These are phyloP conservation scores for Mycena albidolilacea DNA, from an alignment of 768 basidiomycete species.

Conservation along the genomic window DNA sequence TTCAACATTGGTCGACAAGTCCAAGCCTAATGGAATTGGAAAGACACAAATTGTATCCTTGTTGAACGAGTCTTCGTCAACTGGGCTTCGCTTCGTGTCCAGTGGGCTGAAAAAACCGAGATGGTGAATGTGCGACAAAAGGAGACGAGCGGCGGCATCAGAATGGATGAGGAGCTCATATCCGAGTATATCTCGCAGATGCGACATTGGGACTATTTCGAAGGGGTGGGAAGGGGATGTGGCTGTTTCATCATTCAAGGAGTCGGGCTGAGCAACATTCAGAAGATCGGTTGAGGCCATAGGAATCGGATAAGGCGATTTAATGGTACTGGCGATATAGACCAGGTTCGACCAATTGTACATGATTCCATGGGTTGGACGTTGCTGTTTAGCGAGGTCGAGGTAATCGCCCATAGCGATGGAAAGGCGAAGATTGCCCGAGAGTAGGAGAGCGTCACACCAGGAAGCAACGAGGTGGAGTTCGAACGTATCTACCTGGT, in stretches of 20 bases:
- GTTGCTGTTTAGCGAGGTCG: conserved; percentile 60
- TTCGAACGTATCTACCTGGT: conserved; percentile 67
- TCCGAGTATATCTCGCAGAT: conserved; percentile 73
- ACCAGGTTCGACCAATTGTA: conserved; percentile 79
- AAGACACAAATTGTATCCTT: conserved; percentile 67
- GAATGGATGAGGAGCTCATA: conserved; percentile 71
- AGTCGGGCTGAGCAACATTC: conserved; percentile 55
- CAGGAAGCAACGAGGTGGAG: conserved; percentile 67
- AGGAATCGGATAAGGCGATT: conserved; percentile 53
- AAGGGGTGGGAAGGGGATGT: conserved; percentile 58
- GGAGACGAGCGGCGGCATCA: conserved; percentile 63
- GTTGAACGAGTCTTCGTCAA: conserved; percentile 53
- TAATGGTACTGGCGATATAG: conserved; percentile 73
- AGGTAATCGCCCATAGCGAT: conserved; percentile 66
- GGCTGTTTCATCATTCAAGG: conserved; percentile 43
- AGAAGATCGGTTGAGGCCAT: conserved; percentile 61
- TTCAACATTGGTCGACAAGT: conserved; percentile 81
- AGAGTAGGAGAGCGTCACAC: conserved; percentile 66
- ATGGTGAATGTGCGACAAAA: conserved; percentile 73
- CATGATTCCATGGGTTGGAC: conserved; percentile 63
- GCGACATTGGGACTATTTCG: conserved; percentile 67
- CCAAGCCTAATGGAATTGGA: conserved; percentile 79
- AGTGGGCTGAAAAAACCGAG: conserved; percentile 72
- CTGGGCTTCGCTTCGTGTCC: conserved; percentile 54
- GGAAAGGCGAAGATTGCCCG: conserved; percentile 60